Base-by-base conservation (phyloP, 148 eudicot species). In the Chenopodium quinoa region DNA sequence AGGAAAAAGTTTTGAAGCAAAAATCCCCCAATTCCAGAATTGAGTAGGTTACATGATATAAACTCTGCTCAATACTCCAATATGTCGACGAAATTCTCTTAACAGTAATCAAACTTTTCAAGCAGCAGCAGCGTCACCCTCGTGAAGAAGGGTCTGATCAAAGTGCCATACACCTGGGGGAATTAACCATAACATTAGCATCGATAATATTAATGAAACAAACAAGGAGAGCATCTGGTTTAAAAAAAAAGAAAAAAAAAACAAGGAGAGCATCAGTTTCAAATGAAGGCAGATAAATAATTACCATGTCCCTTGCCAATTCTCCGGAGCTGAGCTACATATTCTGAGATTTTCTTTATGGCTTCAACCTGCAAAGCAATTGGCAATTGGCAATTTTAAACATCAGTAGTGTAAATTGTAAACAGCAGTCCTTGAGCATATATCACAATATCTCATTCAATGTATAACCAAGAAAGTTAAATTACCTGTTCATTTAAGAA, bases 151-250 rank as follows among this genome's bases (percentile, higher is more conserved):
- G 91, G 86, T 87, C 84, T 95, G 97, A 84, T 95, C 89, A 31
- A 95, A 95, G 82, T 93, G 97, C 98, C 98, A 95, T 14, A 91
- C 94, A 67, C 98, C 98, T 95, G 86, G 73, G 73, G 81, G 80
- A 25, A 81, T 46, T 19, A 52, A 47, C 60, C 11, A 22, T 32
- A n/a, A 78, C 34, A 67, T 17, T 2, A 50, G 25, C 75, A 48
- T 78, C 74, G 68, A 22, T 47, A 46, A 20, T 4, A 68, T n/a
- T 4, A 68, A 19, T n/a, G 29, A 7, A 71, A 4, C 9, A 56
- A 71, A 20, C 23, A 50, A 12, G 46, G 25, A 54, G 37, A 46
- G 8, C 48, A 19, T 40, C 27, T 27, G 1, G 40, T 64, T 56
- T 50, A 13, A 34, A 29, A 9, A 27, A 27, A 27, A 27, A 0